A percentile compares a stretch with the other conserved stretches of the same genome.
Conservation (phyloP, 2,329 filamentous ascomycete species). For the Aspergillus sp. region DNA sequence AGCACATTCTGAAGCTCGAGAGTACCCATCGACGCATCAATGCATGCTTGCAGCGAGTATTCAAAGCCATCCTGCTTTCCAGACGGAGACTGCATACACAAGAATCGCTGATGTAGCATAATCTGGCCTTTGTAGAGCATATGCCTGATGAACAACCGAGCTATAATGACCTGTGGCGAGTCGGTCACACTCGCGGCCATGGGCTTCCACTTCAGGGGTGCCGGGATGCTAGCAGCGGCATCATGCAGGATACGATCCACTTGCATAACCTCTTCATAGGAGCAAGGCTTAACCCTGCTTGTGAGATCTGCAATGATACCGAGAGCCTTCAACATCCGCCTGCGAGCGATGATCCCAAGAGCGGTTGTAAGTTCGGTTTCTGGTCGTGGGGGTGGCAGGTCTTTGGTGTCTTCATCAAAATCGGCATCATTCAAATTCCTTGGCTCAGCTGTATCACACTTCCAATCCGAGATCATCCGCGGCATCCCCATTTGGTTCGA, state of each 20-base stretch:
- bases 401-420: constrained; percentile 49
- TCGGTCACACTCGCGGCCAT: constrained; percentile 22
- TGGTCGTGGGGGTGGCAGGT: constrained; percentile 54
- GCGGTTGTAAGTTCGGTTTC: constrained; percentile 51
- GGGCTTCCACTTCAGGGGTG: constrained; percentile 15
- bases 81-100: constrained; percentile 5
- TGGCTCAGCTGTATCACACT: constrained; percentile 57
- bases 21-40: constrained; percentile 47
- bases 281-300: constrained; percentile 22
- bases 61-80: constrained; percentile 24
- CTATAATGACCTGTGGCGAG: constrained; percentile 20
- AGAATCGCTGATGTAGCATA: constrained; percentile 21
- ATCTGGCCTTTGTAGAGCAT: constrained; percentile 23
- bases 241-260: constrained; percentile 29
- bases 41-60: constrained; percentile 45
- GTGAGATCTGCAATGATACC: constrained; percentile 31
- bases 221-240: constrained; percentile 11
- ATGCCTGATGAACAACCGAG: constrained; percentile 19
- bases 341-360: constrained; percentile 34
- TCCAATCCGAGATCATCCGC: constrained; percentile 57
- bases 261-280: constrained; percentile 30
- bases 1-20: constrained; percentile 50
- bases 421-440: constrained; percentile 60
- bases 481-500: constrained; percentile 64
- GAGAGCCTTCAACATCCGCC: constrained; percentile 29